Evolutionary conservation across 148 eudicot genomes (phyloP), one percentile per base, ranked within the genome.

Genomic region (Euryodendron excelsum): DNA sequence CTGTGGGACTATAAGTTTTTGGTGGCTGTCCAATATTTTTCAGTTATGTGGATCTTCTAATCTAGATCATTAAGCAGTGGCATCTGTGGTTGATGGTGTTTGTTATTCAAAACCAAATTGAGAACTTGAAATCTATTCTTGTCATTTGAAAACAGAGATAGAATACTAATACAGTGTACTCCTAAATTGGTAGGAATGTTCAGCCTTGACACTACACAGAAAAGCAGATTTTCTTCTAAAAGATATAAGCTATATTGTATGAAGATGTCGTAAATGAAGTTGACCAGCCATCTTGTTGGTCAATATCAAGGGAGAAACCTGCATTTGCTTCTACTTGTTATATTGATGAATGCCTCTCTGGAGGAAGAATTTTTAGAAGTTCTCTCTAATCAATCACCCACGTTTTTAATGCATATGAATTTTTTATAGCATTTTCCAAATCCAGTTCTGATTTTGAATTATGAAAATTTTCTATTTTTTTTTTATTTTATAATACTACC

Each of bases 71-170:
- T 20, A 23, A 41, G 48, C 17, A 1, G 45, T 34, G 21, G 44
- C 69, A n/a, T 28, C 44, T 65, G 10, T 5, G 2, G 17, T 23
- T 68, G 50, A n/a, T 67, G 71, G 31, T 39, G 28, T 4, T 39
- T 39, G 58, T 20, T 67, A 67, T 39, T 67, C 47, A 39, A 8
- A 67, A 39, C 45, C 72, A 67, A 41, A 37, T 67, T 67, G 48
- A 41, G 31, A 39, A 2, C 15, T 45, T 41, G 44, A 12, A n/a
- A 67, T 18, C 12, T 65, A 18, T 36, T 2, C 53, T 48, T 48
- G 15, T 48, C 53, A 48, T 15, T 0, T 48, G 53, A 48, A 0
- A 48, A 48, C 53, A 48, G 8, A 6, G n/a, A 63, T 30, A 31
- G 6, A 28, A 63, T 63, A 31, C 10, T 37, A 31, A 25, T 65